These are phyloP conservation scores for Rhynchosporium agropyri DNA, from an alignment of 2,329 filamentous ascomycete species.

Conservation along the genomic window DNA sequence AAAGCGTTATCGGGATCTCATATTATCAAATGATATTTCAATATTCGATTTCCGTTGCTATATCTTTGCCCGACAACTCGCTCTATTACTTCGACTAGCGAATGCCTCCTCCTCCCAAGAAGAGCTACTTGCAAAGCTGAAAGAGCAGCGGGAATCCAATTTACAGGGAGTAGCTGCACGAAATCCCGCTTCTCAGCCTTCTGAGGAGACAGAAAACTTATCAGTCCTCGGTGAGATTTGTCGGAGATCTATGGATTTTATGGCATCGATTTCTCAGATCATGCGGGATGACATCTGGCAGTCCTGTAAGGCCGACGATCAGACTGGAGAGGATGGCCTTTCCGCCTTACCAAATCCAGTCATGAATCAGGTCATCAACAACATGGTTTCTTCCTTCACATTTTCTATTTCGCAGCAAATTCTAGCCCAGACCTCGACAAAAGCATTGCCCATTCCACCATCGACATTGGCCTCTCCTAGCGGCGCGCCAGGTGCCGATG, in stretches of 20 bases:
- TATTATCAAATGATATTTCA: slow-evolving; percentile 92
- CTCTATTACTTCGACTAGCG: slow-evolving; percentile 79
- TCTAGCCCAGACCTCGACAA: slow-evolving; percentile 72
- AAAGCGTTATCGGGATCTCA: slow-evolving; percentile 88
- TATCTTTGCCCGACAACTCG: slow-evolving; percentile 86
- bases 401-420: slow-evolving; percentile 78
- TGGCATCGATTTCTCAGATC: slow-evolving; percentile 76
- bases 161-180: slow-evolving; percentile 60
- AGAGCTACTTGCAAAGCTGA: slow-evolving; percentile 63
- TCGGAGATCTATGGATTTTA: slow-evolving; percentile 78
- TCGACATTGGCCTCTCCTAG: slow-evolving; percentile 51
- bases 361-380: slow-evolving; percentile 64
- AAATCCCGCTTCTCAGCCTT: slow-evolving; percentile 49
- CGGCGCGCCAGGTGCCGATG: slow-evolving; percentile 41
- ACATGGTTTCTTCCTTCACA: slow-evolving; percentile 75
- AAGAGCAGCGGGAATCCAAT: slow-evolving; percentile 62
- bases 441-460: slow-evolving; percentile 66
- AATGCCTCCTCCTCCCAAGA: slow-evolving; percentile 68
- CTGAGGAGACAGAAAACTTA: slow-evolving; percentile 72
- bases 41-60: slow-evolving; percentile 95
- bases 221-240: slow-evolving; percentile 84
- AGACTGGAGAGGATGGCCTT: slow-evolving; percentile 41
- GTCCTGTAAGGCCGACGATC: slow-evolving; percentile 48
- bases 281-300: slow-evolving; percentile 76
- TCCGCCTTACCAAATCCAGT: slow-evolving; percentile 41